Conservation (phyloP, 352 stramenopile genomes). For the Pythium vanterpoolii region DNA sequence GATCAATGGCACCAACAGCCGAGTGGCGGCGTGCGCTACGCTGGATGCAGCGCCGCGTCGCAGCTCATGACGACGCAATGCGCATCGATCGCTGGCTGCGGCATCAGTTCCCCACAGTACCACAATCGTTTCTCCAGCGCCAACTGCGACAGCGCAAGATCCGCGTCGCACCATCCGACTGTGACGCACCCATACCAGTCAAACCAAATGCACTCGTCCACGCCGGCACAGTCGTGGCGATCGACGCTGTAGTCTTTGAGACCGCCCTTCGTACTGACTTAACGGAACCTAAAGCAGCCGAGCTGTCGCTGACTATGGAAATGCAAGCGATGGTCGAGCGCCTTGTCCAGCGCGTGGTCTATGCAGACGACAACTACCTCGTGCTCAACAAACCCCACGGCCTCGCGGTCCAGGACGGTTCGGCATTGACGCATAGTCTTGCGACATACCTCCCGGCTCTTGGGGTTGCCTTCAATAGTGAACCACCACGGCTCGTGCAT, state of each 20-base stretch:
- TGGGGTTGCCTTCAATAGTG: constrained; percentile 18
- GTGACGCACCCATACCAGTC: not conserved
- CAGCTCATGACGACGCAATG: constrained; percentile 48
- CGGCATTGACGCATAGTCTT: constrained; percentile 38
- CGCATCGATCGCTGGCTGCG: constrained; percentile 67
- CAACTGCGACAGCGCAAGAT: constrained; percentile 71
- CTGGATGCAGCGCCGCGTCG: constrained; percentile 51
- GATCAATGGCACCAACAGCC: not conserved
- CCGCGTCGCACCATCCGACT: constrained; percentile 27
- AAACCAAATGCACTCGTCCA: constrained; percentile 36
- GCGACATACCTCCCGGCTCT: constrained; percentile 42
- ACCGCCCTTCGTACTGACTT: constrained; percentile 1
- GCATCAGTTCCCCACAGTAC: constrained; percentile 41
- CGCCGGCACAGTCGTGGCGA: constrained; percentile 40
- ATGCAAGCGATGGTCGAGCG: constrained; percentile 17
- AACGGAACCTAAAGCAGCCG: not conserved
- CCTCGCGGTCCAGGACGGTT: constrained; percentile 61
- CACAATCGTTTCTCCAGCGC: constrained; percentile 60
- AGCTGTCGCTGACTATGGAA: not conserved
- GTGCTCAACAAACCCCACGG: constrained; percentile 69
- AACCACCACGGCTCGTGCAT: constrained; percentile 52
- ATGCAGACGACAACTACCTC: constrained; percentile 54
- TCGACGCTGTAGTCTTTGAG: constrained; percentile 49
- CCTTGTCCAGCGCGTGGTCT: constrained; percentile 38
- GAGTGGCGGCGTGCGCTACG: constrained; percentile 41